Evolutionary conservation across 106 monocot species (phyloP), one percentile per base, ranked within the genome.

Genomic region (Hemerocallis citrina): DNA sequence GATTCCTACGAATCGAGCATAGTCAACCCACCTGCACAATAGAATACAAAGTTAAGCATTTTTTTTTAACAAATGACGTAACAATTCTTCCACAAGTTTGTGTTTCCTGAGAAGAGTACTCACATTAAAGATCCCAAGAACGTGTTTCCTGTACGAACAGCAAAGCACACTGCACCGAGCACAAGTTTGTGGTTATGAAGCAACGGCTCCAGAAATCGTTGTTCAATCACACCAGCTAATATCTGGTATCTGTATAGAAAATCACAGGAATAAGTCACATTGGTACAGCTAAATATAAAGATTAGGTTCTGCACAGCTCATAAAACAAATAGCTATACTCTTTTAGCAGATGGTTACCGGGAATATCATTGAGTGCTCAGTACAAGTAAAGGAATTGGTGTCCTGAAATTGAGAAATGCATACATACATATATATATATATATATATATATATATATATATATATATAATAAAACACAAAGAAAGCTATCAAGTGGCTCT

Each of bases 81-180:
- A n/a, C n/a, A n/a, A n/a, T n/a, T n/a, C n/a, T n/a, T n/a, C n/a
- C n/a, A n/a, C 34, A 7, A 38, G 17, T 23, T 3, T 3, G 55
- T 41, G 49, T 25, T 11, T 12, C n/a, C n/a, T 11, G 46, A 35
- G 6, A 34, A 12, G 6, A 46, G 22, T n/a, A 31, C 86, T 92
- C 42, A 92, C 92, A 92, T n/a, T 60, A 92, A 59, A 46, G 92
- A 92, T 72, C 92, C 92, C 56, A 92, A 55, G 37, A 80, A 92
- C 25, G 92, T 92, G 72, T 92, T 92, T 62, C 92, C 92, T 16
- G 92, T 92, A 12, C 92, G 86, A 66, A 83, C 92, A 22, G 83
- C 92, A 72, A 92, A 92, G 69, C 92, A 77, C 35, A 77, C 14
- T 8, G 86, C 92, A 64, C 83, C 77, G 27, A 92, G 49, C 55